phyloP scores from a whole-genome alignment of 345 rosid species.

The Pistacia integerrima region DNA sequence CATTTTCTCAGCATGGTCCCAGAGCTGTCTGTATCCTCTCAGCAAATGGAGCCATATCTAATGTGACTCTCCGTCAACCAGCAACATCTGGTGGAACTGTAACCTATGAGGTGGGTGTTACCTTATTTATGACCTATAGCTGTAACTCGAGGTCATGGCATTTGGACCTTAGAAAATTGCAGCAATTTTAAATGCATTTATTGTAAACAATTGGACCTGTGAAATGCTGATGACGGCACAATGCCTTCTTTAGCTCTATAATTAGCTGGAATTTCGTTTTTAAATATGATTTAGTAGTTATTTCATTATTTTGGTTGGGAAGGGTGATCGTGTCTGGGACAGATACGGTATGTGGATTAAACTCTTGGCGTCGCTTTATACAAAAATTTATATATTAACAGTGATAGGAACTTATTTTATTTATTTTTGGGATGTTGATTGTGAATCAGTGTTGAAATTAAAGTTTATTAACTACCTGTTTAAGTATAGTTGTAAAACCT shows the following conservation, averaged over 20 bases:
- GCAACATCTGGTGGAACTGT: slow-evolving; percentile 79
- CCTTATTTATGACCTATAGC: background rate
- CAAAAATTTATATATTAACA: too few relatives aligned
- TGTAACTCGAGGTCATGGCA: background rate
- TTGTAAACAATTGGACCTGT: background rate
- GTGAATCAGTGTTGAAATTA: too few relatives aligned
- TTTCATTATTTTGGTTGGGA: background rate
- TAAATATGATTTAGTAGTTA: background rate
- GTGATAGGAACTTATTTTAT: too few relatives aligned
- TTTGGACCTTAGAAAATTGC: background rate
- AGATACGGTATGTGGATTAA: background rate
- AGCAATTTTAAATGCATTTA: background rate
- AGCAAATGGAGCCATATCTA: slow-evolving; percentile 77
- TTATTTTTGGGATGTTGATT: too few relatives aligned
- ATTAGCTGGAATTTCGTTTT: background rate
- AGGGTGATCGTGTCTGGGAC: background rate
- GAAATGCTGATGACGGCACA: background rate
- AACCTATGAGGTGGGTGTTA: slow-evolving; percentile 64
- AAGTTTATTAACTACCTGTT: too few relatives aligned
- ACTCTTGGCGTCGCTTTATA: too few relatives aligned
- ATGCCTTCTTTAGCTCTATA: background rate
- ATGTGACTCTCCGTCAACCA: slow-evolving; percentile 71
- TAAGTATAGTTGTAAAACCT: too few relatives aligned
- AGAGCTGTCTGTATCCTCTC: slow-evolving; percentile 68
- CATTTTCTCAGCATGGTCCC: slow-evolving; percentile 68